Conservation (phyloP, 1,284 basidiomycete genomes). For the Marasmius tenuissimus region DNA sequence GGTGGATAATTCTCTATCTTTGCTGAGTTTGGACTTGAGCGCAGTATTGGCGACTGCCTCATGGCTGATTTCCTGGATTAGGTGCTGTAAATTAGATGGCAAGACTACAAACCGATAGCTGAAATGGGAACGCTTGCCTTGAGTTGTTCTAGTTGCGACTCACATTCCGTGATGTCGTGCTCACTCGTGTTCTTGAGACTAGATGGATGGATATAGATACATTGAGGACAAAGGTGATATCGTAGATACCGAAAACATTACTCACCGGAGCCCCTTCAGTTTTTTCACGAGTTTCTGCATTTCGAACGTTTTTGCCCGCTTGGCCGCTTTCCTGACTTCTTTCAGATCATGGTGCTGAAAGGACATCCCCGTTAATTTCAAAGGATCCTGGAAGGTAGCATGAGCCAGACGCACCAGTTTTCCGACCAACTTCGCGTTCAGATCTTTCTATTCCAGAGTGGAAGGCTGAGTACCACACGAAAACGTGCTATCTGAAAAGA, state of each 20-base stretch:
- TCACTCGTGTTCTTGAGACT: conserved; percentile 43
- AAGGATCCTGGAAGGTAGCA: not conserved
- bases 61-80: conserved; percentile 54
- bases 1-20: conserved; percentile 59
- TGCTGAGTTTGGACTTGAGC: conserved; percentile 70
- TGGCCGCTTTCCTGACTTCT: conserved; percentile 70
- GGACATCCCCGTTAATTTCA: conserved; percentile 12
- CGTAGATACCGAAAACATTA: conserved; percentile 4
- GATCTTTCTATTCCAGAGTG: conserved; percentile 30
- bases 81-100: conserved; percentile 2
- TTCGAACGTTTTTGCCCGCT: conserved; percentile 84
- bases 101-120: conserved; percentile 16
- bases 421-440: conserved; percentile 34
- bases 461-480: conserved; percentile 6
- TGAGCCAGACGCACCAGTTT: conserved; percentile 35
- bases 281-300: conserved; percentile 83
- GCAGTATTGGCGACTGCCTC: conserved; percentile 63
- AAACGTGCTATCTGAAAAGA: not conserved
- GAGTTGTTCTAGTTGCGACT: conserved; percentile 65
- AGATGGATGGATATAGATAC: not conserved
- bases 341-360: conserved; percentile 67
- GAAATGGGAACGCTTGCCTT: conserved; percentile 49
- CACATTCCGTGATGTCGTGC: conserved; percentile 51
- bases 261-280: conserved; percentile 70
- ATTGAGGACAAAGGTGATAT: not conserved